phyloP scores from a whole-genome alignment of 2,329 filamentous ascomycete genomes.

The Ophiostoma sp. region DNA sequence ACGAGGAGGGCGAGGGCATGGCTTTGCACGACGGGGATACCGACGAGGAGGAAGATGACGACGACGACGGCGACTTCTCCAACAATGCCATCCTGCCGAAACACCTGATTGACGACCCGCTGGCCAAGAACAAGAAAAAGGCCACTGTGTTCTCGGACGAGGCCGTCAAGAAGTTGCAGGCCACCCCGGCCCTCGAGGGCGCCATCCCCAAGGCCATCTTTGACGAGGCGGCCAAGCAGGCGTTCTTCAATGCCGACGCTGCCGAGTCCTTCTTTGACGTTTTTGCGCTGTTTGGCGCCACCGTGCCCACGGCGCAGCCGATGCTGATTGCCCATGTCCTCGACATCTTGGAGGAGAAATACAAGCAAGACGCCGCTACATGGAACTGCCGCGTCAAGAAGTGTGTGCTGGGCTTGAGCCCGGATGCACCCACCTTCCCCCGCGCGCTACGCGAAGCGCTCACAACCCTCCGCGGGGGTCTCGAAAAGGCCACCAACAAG shows the following conservation, averaged over 20 bases:
- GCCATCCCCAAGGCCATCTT: slow-evolving; percentile 93
- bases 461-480: slow-evolving; percentile 56
- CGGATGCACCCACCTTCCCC: slow-evolving; percentile 70
- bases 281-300: slow-evolving; percentile 65
- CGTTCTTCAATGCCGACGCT: slow-evolving; percentile 64
- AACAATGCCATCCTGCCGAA: slow-evolving; percentile 44
- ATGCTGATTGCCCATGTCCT: slow-evolving; percentile 75
- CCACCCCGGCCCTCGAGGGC: slow-evolving; percentile 83
- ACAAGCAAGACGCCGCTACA: slow-evolving; percentile 62
- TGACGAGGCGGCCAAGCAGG: slow-evolving; percentile 77
- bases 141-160: slow-evolving; percentile 50
- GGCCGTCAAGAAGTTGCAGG: slow-evolving; percentile 50
- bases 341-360: slow-evolving; percentile 59
- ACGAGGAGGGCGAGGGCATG: slow-evolving; percentile 47
- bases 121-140: slow-evolving; percentile 32
- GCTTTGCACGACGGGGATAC: slow-evolving; percentile 48
- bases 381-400: slow-evolving; percentile 71
- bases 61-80: slow-evolving; percentile 53
- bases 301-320: slow-evolving; percentile 59
- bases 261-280: slow-evolving; percentile 79
- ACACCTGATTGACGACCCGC: slow-evolving; percentile 44
- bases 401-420: slow-evolving; percentile 65
- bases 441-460: slow-evolving; percentile 67
- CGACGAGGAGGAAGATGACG: slow-evolving; percentile 51
- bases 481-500: slow-evolving; percentile 49